Conservation (phyloP, 495 filamentous ascomycete genomes). For the Neurospora sp. region DNA sequence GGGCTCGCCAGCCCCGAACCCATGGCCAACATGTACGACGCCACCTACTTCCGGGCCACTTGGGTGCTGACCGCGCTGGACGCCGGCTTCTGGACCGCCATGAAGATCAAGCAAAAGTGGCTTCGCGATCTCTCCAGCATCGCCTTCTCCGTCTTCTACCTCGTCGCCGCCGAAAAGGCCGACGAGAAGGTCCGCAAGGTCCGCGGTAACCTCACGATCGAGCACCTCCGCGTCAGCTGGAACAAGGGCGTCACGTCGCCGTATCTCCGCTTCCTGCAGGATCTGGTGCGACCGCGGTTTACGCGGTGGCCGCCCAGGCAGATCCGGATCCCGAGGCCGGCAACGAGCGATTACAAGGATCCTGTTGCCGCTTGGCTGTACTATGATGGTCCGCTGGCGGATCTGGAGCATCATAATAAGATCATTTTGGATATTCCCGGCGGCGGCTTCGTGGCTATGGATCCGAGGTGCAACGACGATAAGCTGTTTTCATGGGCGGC, state of each 20-base stretch:
- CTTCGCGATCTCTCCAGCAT: slow-evolving; percentile 72
- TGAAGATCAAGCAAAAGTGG: slow-evolving; percentile 79
- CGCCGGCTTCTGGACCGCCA: slow-evolving; percentile 96
- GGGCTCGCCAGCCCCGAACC: slow-evolving; percentile 90
- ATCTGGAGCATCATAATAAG: slow-evolving; percentile 63
- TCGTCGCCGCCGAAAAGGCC: slow-evolving; percentile 85
- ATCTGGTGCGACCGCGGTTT: slow-evolving; percentile 63
- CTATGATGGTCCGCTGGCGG: slow-evolving; percentile 76
- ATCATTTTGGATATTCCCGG: slow-evolving; percentile 89
- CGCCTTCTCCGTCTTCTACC: slow-evolving; percentile 77
- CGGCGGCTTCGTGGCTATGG: slow-evolving; percentile 94
- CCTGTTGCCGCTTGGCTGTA: slow-evolving; percentile 86
- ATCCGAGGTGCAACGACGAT: slow-evolving; percentile 81
- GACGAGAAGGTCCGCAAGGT: slow-evolving; percentile 97
- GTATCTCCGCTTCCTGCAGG: slow-evolving; percentile 61
- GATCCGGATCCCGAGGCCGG: slow-evolving; percentile 73
- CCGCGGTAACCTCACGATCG: slow-evolving; percentile 72
- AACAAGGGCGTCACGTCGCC: slow-evolving; percentile 77
- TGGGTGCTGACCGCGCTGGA: slow-evolving; percentile 94
- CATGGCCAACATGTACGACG: slow-evolving; percentile 84
- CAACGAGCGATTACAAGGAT: slow-evolving; percentile 66
- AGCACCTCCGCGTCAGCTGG: slow-evolving; percentile 90
- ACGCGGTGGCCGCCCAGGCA: slow-evolving; percentile 70
- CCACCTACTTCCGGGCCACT: slow-evolving; percentile 94
- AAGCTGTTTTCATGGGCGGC: slow-evolving; percentile 85